These are phyloP conservation scores for Eimeria acervulina DNA, from an alignment of 169 alveolate genomes.

Conservation along the genomic window DNA sequence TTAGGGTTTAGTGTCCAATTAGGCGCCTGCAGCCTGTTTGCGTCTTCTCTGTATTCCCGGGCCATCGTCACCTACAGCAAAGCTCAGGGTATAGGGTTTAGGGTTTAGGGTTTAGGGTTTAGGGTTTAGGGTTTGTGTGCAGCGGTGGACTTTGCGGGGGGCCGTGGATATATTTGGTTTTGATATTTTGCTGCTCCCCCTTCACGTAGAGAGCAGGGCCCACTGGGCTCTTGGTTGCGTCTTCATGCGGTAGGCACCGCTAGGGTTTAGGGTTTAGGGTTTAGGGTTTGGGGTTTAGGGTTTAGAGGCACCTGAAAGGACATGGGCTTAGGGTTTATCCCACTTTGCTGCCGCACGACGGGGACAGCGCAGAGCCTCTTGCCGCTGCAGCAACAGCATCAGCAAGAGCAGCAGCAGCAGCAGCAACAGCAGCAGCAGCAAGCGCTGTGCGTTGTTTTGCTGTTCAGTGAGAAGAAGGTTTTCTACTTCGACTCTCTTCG, in stretches of 20 bases:
- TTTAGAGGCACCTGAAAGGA: too few species aligned
- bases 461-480: constrained; percentile 25
- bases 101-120: constrained; percentile 29
- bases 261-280: too few species aligned
- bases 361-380: too few species aligned
- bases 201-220: constrained; percentile 40
- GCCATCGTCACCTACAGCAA: neutral
- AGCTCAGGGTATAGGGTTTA: constrained; percentile 21
- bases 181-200: constrained; percentile 53
- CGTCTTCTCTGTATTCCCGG: too few species aligned
- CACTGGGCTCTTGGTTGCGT: constrained; percentile 82
- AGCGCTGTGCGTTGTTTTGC: neutral
- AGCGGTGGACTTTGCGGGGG: constrained; percentile 80
- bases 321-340: too few species aligned
- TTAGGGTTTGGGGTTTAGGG: too few species aligned
- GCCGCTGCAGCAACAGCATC: constrained; percentile 22
- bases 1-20: too few species aligned
- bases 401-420: constrained; percentile 57
- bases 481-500: constrained; percentile 56
- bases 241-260: neutral
- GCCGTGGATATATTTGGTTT: constrained; percentile 28
- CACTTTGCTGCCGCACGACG: too few species aligned
- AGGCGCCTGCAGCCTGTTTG: neutral
- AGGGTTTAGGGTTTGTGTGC: constrained; percentile 25
- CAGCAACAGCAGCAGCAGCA: constrained; percentile 60